Evolutionary conservation across 2,329 filamentous ascomycete genomes (phyloP).

Genomic region (Diaporthe ilicicola): DNA sequence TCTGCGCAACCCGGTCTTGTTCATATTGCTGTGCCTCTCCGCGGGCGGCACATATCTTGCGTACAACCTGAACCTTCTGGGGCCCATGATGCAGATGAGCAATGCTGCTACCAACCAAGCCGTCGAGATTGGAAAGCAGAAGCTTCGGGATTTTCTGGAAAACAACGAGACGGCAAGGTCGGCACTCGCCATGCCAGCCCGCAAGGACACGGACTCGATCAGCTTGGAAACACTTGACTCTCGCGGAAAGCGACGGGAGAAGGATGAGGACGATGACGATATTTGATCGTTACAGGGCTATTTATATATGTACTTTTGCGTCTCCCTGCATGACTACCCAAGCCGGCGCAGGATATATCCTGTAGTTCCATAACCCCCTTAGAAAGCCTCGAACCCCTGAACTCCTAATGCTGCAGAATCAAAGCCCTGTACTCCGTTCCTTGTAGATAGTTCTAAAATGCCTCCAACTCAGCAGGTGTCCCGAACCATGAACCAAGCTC

Average conservation of each 20-base stretch:
- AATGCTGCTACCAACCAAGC: slow-evolving; percentile 89
- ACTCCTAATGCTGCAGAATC: slow-evolving; percentile 28
- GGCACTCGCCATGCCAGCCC: slow-evolving; percentile 78
- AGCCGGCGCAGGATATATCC: slow-evolving; percentile 30
- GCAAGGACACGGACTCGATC: slow-evolving; percentile 57
- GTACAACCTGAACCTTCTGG: slow-evolving; percentile 93
- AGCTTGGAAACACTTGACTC: slow-evolving; percentile 69
- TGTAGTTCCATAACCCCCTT: slow-evolving; percentile 21
- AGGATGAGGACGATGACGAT: slow-evolving; percentile 67
- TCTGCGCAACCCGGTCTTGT: slow-evolving; percentile 91
- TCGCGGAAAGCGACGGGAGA: slow-evolving; percentile 61
- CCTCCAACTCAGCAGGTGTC: slow-evolving; percentile 71
- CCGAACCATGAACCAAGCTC: slow-evolving; percentile 88
- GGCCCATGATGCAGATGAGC: slow-evolving; percentile 93
- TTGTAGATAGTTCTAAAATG: slow-evolving; percentile 63
- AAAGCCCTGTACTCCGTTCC: not conserved
- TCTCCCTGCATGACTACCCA: slow-evolving; percentile 10
- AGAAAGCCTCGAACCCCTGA: slow-evolving; percentile 22
- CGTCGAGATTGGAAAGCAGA: slow-evolving; percentile 89
- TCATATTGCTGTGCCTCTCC: slow-evolving; percentile 83
- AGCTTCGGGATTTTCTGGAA: slow-evolving; percentile 88
- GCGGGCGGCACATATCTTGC: slow-evolving; percentile 85
- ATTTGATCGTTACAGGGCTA: slow-evolving; percentile 47
- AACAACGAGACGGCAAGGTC: slow-evolving; percentile 85
- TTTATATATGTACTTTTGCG: slow-evolving; percentile 28